phyloP scores from a whole-genome alignment of 306 rosid genomes.

The Hippophae gyantsensis region DNA sequence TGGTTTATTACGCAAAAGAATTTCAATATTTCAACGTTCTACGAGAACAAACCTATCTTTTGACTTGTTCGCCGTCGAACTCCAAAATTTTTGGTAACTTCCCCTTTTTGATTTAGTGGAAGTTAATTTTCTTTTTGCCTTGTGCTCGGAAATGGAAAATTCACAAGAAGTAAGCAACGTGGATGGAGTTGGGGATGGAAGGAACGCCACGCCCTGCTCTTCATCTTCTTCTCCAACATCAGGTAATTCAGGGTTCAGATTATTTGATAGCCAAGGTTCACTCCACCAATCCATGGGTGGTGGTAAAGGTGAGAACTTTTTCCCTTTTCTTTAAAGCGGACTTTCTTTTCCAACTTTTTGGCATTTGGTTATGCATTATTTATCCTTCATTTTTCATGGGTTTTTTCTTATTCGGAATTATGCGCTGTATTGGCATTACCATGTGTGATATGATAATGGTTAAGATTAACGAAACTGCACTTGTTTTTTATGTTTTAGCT shows the following conservation, averaged over 20 bases:
- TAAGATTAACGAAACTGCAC: no score
- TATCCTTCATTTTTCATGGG: background rate
- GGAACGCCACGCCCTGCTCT: slow-evolving; percentile 14
- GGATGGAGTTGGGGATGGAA: slow-evolving; percentile 42
- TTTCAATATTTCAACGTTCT: no score
- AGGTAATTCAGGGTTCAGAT: slow-evolving; percentile 9
- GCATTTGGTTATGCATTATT: slow-evolving; percentile 7
- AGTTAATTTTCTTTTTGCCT: no score
- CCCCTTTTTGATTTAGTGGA: no score
- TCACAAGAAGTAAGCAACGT: slow-evolving; percentile 17
- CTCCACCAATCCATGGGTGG: slow-evolving; percentile 26
- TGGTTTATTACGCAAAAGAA: no score
- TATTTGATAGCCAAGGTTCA: slow-evolving; percentile 24
- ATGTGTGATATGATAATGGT: no score
- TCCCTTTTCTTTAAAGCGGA: background rate
- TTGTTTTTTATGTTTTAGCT: no score
- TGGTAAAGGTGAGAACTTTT: slow-evolving; percentile 19
- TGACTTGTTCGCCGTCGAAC: no score
- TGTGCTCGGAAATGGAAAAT: slow-evolving; percentile 20
- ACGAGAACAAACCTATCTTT: no score
- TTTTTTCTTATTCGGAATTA: no score
- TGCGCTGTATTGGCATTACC: no score
- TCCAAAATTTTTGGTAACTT: no score
- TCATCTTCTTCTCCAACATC: slow-evolving; percentile 23
- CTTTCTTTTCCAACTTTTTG: slow-evolving; percentile 1